Evolutionary conservation across 306 rosid genomes (phyloP), one percentile per base, ranked within the genome.

Genomic region (Vigna nakashimae): DNA sequence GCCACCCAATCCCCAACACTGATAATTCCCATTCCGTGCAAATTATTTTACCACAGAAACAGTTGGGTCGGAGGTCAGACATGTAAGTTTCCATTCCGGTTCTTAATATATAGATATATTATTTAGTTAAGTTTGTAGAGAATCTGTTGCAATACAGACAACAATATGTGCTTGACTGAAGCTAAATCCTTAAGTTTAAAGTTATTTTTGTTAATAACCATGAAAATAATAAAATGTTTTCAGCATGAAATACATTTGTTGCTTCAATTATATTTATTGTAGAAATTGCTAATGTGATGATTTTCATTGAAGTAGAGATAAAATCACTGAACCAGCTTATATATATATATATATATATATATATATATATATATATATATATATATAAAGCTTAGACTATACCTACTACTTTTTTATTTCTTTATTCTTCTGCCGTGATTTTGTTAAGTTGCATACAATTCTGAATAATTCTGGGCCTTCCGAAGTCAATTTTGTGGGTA

Each of bases 11-110:
- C 51, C 98, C 98, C 62, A 89, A 74, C 91, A 91, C 98, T 73
- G 84, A 71, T 81, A 97, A 95, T 36, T 92, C 89, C 73, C 98
- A 83, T 43, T 95, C 98, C 0, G 98, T 87, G 84, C 98, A 95
- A 88, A 88, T 95, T 79, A 95, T 95, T 88, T 83, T 95, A 68
- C 98, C 98, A 6, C 98, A 95, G 85, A 95, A 92, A 84, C 98
- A 95, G 86, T 80, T 95, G 88, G 98, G 98, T 57, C 95, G 98
- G 51, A 86, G 82, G 82, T 95, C 98, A n/a, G 98, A 95, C 90
- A 95, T 95, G 98, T 95, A 88, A 90, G 97, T 86, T 89, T 48
- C 34, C 50, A 17, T 63, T 12, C 55, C 17, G 42, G 57, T 16
- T 45, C 7, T 24, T 2, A 2, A 20, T 36, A 57, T 15, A 9